Percentiles rank a stretch among this genome's conserved stretches.
phyloP scores from a whole-genome alignment of 192 early-diverging fungal genomes.

The Piromyces finnis region DNA sequence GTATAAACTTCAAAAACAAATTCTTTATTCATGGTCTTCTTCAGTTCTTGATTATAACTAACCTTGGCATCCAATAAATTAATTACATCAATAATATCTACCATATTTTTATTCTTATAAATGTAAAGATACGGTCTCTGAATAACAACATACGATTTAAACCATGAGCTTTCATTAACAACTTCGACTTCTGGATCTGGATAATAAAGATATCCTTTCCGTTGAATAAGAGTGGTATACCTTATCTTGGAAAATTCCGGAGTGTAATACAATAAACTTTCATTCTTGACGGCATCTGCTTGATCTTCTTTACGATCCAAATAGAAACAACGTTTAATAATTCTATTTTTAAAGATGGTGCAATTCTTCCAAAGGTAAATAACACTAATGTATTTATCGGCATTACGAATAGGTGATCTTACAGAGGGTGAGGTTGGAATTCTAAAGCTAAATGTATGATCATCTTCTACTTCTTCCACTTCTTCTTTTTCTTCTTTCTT shows the following conservation, averaged over 20 bases:
- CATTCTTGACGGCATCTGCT: too few species aligned
- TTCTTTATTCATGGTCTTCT: neutral
- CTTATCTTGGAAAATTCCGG: neutral
- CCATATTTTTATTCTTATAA: neutral
- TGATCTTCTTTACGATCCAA: neutral
- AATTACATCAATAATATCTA: neutral
- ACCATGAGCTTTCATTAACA: neutral
- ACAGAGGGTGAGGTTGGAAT: neutral
- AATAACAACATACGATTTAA: neutral
- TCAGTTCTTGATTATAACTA: neutral
- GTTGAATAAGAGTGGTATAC: neutral
- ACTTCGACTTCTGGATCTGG: neutral
- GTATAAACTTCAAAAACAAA: neutral
- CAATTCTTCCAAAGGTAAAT: neutral
- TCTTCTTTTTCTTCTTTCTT: too few species aligned
- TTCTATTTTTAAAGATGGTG: neutral
- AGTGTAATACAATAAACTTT: neutral
- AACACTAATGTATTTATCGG: neutral
- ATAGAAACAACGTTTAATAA: neutral
- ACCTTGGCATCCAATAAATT: neutral
- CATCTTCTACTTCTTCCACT: neutral
- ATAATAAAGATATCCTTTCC: neutral
- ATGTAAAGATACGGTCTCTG: neutral
- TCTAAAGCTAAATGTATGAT: neutral
- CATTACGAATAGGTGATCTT: neutral